Percentiles rank a stretch among this genome's conserved stretches.
Conservation (phyloP, 495 filamentous ascomycete species). For the Penicillium fimorum region DNA sequence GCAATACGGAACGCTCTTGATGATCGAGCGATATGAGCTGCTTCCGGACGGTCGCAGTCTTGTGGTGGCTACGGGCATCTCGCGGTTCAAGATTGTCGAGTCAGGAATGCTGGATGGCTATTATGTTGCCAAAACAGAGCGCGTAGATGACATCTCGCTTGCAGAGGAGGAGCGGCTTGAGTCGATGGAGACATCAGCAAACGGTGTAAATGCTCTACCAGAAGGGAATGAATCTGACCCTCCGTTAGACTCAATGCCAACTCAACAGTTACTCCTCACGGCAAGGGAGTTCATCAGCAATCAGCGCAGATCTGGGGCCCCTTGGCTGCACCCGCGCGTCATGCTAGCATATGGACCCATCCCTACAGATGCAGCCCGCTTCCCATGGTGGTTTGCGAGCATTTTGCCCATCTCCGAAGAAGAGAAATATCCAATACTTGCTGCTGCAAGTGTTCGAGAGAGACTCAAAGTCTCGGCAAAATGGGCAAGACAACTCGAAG, state of each 20-base stretch:
- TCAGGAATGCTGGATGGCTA: constrained; percentile 72
- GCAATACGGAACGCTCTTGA: constrained; percentile 74
- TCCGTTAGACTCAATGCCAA: constrained; percentile 62
- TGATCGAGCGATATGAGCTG: constrained; percentile 68
- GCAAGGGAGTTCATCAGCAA: constrained; percentile 63
- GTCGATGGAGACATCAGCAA: constrained; percentile 52
- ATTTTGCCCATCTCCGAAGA: constrained; percentile 72
- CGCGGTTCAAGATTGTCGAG: constrained; percentile 68
- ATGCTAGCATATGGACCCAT: constrained; percentile 72
- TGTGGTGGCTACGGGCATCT: constrained; percentile 70
- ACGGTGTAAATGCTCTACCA: constrained; percentile 17
- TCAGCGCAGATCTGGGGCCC: constrained; percentile 62
- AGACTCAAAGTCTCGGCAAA: constrained; percentile 72
- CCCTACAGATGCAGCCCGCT: constrained; percentile 69
- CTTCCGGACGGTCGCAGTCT: constrained; percentile 79
- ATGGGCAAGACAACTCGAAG: constrained; percentile 74
- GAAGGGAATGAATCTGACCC: constrained; percentile 19
- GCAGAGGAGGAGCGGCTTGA: constrained; percentile 77
- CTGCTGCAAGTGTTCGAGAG: constrained; percentile 71
- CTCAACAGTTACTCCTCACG: constrained; percentile 62
- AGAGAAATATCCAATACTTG: constrained; percentile 74
- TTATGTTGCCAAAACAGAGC: constrained; percentile 67
- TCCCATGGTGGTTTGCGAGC: constrained; percentile 90
- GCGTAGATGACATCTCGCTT: constrained; percentile 74
- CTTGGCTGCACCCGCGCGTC: constrained; percentile 71